Conservation (phyloP, 1,284 basidiomycete species). For the Sporisorium graminicola region DNA sequence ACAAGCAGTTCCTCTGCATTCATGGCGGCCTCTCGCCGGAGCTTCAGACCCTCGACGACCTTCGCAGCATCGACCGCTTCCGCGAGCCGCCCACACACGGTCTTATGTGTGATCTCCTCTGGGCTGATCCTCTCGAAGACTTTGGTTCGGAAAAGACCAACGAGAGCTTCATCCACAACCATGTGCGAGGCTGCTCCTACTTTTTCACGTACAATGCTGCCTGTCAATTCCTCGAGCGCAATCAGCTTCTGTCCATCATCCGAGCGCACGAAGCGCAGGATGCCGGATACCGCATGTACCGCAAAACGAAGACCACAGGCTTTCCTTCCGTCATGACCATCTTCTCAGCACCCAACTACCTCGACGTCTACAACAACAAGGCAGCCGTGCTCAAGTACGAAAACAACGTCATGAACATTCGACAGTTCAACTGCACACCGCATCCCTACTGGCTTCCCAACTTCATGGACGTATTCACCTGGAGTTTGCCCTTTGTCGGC, state of each 20-base stretch:
- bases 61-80: slow-evolving; percentile 91
- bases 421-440: slow-evolving; percentile 92
- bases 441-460: slow-evolving; percentile 98
- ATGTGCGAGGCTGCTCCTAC: slow-evolving; percentile 93
- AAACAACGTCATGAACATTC: slow-evolving; percentile 94
- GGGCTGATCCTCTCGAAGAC: slow-evolving; percentile 94
- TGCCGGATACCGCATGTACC: slow-evolving; percentile 92
- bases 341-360: slow-evolving; percentile 92
- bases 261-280: slow-evolving; percentile 95
- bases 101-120: slow-evolving; percentile 93
- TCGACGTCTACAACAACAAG: slow-evolving; percentile 97
- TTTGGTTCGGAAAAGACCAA: slow-evolving; percentile 90
- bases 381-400: slow-evolving; percentile 96
- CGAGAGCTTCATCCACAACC: slow-evolving; percentile 90
- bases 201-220: slow-evolving; percentile 95
- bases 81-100: slow-evolving; percentile 93
- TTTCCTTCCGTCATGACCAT: slow-evolving; percentile 95
- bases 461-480: slow-evolving; percentile 99
- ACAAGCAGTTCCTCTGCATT: slow-evolving; percentile 96
- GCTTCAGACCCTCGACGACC: slow-evolving; percentile 88
- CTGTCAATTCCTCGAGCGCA: slow-evolving; percentile 91
- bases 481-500: slow-evolving; percentile 98
- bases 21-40: slow-evolving; percentile 93
- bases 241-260: slow-evolving; percentile 93
- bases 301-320: slow-evolving; percentile 91